Evolutionary conservation across 2,329 filamentous ascomycete species (phyloP), one percentile per base, ranked within the genome.

Genomic region (Pseudogymnoascus sp.): DNA sequence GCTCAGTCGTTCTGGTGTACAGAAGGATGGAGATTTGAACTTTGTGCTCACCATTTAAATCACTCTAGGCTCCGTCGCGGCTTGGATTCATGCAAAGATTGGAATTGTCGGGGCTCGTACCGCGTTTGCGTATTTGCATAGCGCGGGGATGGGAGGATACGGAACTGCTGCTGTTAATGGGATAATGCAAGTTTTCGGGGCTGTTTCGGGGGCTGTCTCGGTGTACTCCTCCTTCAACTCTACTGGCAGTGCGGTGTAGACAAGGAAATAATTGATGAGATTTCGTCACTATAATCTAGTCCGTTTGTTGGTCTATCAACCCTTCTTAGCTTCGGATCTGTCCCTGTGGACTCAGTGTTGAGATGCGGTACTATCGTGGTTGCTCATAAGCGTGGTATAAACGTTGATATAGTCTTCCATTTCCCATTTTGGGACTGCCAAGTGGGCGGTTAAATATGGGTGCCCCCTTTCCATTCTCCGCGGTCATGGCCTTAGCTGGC

Each of bases 21-120:
- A 26, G 23, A 6, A 4, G 23, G 23, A 4, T 26, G 23, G 23
- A 26, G 23, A 26, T 6, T 26, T 26, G 23, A 26, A 26, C 23
- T 26, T 26, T 26, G 5, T 26, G 23, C 23, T 26, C 23, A 26
- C 5, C 5, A 26, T 26, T 26, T 6, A 6, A 62, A 62, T 59
- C 49, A n/a, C n/a, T 31, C 31, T 26, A 64, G 62, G 64, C 61
- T 61, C 64, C 26, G 33, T 60, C 16, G 63, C 63, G 14, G 38
- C 60, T 61, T 62, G 6, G 21, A 43, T 65, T 43, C 63, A 64
- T 14, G 52, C 59, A 8, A 63, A 43, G 61, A 10, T 64, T 21
- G 64, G 64, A 19, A 63, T 45, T 63, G 61, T 64, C n/a, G 58
- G 60, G 6, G 63, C 64, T 38, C 21, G 31, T 2, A 39, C 12